Evolutionary conservation across 371 early-diverging fungal genomes (phyloP).

Genomic region (Rhizopus stolonifer): DNA sequence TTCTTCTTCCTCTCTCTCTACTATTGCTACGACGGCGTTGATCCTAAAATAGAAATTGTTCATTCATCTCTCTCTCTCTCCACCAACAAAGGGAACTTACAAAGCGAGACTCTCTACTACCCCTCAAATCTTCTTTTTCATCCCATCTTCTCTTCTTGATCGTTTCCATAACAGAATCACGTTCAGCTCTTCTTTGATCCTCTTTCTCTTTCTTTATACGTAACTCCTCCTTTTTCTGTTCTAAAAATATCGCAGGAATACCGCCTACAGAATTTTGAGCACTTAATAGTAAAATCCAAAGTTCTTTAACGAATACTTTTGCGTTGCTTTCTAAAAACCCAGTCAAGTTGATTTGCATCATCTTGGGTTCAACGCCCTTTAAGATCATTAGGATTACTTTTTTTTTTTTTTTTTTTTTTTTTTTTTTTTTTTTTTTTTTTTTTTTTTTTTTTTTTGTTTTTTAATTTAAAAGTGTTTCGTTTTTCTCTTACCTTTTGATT

Average conservation of each 20-base stretch:
- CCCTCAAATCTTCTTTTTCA: conserved; percentile 23
- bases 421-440: conserved; percentile 78
- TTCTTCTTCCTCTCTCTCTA: conserved; percentile 17
- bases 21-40: conserved; percentile 7
- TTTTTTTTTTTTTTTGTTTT: no score
- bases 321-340: conserved; percentile 91
- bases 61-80: background rate
- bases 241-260: conserved; percentile 84
- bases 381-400: background rate
- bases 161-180: conserved; percentile 42
- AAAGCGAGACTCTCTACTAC: conserved; percentile 25
- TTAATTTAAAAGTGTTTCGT: no score
- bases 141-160: conserved; percentile 35
- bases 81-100: conserved; percentile 8
- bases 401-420: conserved; percentile 12
- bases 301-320: conserved; percentile 75
- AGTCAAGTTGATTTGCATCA: conserved; percentile 93
- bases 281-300: conserved; percentile 89
- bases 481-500: conserved; percentile 86
- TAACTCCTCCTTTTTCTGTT: conserved; percentile 81
- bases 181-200: conserved; percentile 27
- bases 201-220: conserved; percentile 43
- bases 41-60: conserved; percentile 2
- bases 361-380: conserved; percentile 78
- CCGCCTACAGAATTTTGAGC: conserved; percentile 85